Percentiles rank a stretch among this genome's conserved stretches.
Conservation (phyloP, 192 early-diverging fungal genomes). For the Haplosporangium gracile region DNA sequence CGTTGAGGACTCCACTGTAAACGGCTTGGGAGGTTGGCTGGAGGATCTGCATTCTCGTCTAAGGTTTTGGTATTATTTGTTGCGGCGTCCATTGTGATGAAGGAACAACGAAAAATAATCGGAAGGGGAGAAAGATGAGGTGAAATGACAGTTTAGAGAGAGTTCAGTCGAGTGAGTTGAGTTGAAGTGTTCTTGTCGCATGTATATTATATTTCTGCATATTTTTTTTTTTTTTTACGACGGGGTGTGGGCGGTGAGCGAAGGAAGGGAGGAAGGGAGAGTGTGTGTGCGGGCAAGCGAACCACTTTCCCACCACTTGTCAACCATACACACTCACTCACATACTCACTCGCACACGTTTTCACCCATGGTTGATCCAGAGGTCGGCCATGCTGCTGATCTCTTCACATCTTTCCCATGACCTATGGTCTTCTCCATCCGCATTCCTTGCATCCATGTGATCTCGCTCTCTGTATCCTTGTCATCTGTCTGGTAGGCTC, state of each 20-base stretch:
- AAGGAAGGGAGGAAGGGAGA: neutral
- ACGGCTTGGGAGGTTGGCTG: slow-evolving; percentile 74
- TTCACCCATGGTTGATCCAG: neutral
- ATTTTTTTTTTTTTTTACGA: neutral
- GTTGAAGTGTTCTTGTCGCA: neutral
- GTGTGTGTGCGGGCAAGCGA: neutral
- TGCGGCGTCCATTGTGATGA: neutral
- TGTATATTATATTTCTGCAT: neutral
- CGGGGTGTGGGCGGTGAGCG: neutral
- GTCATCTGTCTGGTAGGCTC: neutral
- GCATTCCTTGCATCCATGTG: neutral
- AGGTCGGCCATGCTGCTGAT: neutral
- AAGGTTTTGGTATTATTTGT: neutral
- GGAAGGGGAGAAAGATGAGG: neutral
- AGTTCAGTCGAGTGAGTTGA: neutral
- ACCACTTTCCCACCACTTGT: neutral
- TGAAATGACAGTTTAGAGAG: neutral
- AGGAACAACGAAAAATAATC: neutral
- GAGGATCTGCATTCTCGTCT: slow-evolving; percentile 96
- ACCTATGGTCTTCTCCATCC: neutral
- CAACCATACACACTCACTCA: neutral
- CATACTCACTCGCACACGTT: neutral
- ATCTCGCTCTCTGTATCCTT: neutral
- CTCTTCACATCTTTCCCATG: neutral
- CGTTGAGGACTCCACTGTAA: slow-evolving; percentile 79